Conservation (phyloP, 2,329 filamentous ascomycete genomes). For the Colletotrichum caudatum region DNA sequence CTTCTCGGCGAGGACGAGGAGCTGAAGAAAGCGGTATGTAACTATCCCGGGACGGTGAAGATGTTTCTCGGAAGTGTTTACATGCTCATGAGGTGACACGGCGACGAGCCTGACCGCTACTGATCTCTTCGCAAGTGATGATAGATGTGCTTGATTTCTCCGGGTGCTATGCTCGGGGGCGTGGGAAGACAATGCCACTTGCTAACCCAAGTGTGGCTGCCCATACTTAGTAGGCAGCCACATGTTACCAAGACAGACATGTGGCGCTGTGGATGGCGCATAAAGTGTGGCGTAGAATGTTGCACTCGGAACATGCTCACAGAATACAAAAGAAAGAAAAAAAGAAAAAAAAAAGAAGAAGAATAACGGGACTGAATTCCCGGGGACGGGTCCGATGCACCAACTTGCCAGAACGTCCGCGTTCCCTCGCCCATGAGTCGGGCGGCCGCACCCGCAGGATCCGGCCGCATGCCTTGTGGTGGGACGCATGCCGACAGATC, state of each 20-base stretch:
- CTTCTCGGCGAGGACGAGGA: neutral
- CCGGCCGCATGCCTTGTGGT: constrained; percentile 17
- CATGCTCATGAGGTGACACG: neutral
- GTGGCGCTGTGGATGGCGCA: neutral
- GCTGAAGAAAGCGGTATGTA: constrained; percentile 3
- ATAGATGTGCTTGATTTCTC: neutral
- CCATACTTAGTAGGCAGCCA: neutral
- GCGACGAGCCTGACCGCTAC: neutral
- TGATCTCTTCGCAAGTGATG: neutral
- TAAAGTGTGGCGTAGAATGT: neutral
- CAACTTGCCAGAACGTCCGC: constrained; percentile 7
- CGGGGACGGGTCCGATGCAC: neutral
- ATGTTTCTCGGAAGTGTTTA: neutral
- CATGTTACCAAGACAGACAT: too few relatives aligned
- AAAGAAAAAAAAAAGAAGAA: neutral
- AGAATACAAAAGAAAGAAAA: neutral
- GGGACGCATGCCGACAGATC: constrained; percentile 14
- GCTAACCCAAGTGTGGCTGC: neutral
- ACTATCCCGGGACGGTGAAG: neutral
- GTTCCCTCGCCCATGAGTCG: neutral
- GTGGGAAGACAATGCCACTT: neutral
- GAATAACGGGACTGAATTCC: too few relatives aligned
- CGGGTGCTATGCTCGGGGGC: neutral
- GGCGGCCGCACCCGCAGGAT: neutral
- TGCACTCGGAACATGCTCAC: neutral